Evolutionary conservation across 352 stramenopile species (phyloP).

Genomic region (Globisporangium yorkense): DNA sequence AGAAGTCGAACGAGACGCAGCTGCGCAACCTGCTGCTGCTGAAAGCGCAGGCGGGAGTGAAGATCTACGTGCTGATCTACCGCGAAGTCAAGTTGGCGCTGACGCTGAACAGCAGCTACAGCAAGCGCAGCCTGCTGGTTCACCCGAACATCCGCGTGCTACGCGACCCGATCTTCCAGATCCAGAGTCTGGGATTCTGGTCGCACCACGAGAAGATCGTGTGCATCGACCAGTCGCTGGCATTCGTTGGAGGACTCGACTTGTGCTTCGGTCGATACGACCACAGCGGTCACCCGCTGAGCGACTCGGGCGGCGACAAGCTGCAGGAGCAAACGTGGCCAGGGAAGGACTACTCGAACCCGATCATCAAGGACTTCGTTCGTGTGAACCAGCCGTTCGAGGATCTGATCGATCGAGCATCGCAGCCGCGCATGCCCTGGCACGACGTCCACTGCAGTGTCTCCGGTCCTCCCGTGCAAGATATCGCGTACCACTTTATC

Average conservation of each 20-base stretch:
- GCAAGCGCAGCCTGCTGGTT: constrained; percentile 70
- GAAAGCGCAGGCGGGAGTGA: constrained; percentile 76
- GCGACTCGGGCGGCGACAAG: constrained; percentile 50
- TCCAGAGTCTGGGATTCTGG: constrained; percentile 88
- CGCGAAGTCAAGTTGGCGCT: constrained; percentile 86
- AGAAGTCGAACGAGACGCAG: constrained; percentile 61
- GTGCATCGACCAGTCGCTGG: constrained; percentile 82
- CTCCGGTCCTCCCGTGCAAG: constrained; percentile 69
- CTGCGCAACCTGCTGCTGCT: constrained; percentile 71
- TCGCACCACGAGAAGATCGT: constrained; percentile 94
- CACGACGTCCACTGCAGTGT: constrained; percentile 87
- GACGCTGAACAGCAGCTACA: constrained; percentile 85
- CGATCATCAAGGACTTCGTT: constrained; percentile 88
- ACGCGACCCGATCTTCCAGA: constrained; percentile 88
- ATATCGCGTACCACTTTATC: constrained; percentile 88
- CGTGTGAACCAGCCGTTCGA: constrained; percentile 80
- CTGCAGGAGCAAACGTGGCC: constrained; percentile 56
- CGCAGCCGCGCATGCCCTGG: constrained; percentile 85
- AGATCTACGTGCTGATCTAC: constrained; percentile 91
- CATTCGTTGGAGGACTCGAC: constrained; percentile 84
- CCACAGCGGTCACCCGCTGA: constrained; percentile 65
- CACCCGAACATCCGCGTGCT: constrained; percentile 88
- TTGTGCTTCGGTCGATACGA: constrained; percentile 89
- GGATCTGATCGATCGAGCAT: constrained; percentile 73
- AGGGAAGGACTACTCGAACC: constrained; percentile 87